phyloP scores from a whole-genome alignment of 228 moss, liverwort and hornwort species.

The Sphagnum magellanicum region DNA sequence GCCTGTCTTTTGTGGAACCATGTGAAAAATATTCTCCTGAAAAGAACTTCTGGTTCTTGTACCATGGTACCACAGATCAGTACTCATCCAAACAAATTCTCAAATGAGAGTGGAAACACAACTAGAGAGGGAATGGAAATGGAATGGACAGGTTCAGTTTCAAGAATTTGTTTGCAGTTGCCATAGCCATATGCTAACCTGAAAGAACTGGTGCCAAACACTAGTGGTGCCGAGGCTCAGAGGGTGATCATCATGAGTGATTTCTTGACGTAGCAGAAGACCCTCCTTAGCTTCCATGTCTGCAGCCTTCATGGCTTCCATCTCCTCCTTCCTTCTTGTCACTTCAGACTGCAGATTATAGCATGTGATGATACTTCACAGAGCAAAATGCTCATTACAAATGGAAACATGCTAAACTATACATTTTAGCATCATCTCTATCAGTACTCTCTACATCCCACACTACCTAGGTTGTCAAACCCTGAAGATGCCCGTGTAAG shows the following conservation, averaged over 20 bases:
- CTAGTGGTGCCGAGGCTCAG: conserved; percentile 83
- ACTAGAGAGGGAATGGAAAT: neutral
- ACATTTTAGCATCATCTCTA: neutral
- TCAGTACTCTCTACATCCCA: no score
- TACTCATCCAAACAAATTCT: neutral
- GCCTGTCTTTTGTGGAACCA: no score
- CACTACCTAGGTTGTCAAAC: no score
- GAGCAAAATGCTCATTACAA: no score
- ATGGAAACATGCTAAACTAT: neutral
- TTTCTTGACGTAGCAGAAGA: conserved; percentile 69
- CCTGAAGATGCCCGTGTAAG: no score
- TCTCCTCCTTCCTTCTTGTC: conserved; percentile 76
- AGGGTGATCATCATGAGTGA: conserved; percentile 91
- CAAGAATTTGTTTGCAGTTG: neutral
- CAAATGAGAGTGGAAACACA: neutral
- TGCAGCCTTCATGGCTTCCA: conserved; percentile 76
- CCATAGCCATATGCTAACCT: conserved; percentile 29
- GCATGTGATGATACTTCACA: neutral
- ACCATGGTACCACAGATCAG: no score
- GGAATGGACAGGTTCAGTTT: neutral
- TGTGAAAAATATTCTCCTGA: no score
- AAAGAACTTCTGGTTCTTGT: neutral
- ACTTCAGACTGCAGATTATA: conserved; percentile 64
- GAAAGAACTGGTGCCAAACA: conserved; percentile 95
- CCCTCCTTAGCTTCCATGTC: conserved; percentile 68